Evolutionary conservation across 2,329 filamentous ascomycete species (phyloP).

Genomic region (Allantophomopsis cytisporea): DNA sequence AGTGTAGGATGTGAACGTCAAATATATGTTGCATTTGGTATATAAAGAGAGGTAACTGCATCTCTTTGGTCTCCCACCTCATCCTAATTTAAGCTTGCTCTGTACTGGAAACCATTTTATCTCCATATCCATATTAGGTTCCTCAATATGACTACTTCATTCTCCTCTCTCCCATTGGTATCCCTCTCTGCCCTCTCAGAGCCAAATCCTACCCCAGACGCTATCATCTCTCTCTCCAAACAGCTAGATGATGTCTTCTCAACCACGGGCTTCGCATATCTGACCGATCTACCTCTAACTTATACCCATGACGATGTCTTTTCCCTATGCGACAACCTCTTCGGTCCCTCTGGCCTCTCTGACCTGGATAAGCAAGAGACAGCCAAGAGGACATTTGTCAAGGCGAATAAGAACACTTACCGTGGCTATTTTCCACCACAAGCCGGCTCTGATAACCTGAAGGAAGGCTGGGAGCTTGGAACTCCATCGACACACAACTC

Average conservation of each 20-base stretch:
- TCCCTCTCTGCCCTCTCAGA: conserved; percentile 22
- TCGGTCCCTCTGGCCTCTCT: conserved; percentile 15
- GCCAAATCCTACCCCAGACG: conserved; percentile 11
- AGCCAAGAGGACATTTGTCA: conserved; percentile 26
- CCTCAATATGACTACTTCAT: conserved; percentile 23
- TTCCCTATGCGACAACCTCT: conserved; percentile 23
- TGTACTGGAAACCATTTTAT: not conserved
- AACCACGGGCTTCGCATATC: conserved; percentile 31
- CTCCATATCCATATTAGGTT: not conserved
- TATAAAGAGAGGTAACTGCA: too few species aligned
- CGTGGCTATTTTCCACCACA: conserved; percentile 28
- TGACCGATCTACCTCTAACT: conserved; percentile 25
- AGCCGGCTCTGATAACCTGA: conserved; percentile 24
- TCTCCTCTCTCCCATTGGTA: conserved; percentile 26
- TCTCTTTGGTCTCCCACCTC: too few species aligned
- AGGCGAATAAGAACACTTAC: conserved; percentile 27
- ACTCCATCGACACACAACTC: conserved; percentile 6
- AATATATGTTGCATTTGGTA: too few species aligned
- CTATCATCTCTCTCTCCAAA: conserved; percentile 18
- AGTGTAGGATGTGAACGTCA: too few species aligned
- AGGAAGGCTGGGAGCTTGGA: conserved; percentile 32
- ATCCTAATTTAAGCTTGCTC: too few species aligned
- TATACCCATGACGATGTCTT: conserved; percentile 28
- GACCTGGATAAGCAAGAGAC: conserved; percentile 23
- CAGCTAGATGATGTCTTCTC: conserved; percentile 26